A percentile compares a stretch with the other conserved stretches of the same genome.
Conservation (phyloP, 352 stramenopile genomes). For the Stramenopiles sp. region DNA sequence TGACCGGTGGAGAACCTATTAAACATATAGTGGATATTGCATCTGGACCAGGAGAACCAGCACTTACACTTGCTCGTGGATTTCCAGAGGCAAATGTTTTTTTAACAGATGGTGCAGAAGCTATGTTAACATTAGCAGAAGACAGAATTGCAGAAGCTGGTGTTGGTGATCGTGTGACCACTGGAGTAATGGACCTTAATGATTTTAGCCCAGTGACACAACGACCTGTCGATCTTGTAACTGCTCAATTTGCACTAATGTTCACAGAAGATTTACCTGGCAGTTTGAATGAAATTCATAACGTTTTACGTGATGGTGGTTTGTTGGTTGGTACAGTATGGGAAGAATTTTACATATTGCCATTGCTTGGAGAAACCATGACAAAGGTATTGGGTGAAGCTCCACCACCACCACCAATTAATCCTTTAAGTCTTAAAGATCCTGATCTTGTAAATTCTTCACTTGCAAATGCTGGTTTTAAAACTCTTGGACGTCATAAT, state of each 20-base stretch:
- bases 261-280: slow-evolving; percentile 10
- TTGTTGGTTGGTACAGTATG: slow-evolving; percentile 15
- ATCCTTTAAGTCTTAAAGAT: slow-evolving; percentile 7
- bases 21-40: slow-evolving; percentile 15
- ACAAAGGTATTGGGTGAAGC: slow-evolving; percentile 5
- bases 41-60: slow-evolving; percentile 17
- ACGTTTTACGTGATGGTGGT: slow-evolving; percentile 18
- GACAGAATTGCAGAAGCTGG: slow-evolving; percentile 2
- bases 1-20: slow-evolving; percentile 5
- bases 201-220: slow-evolving; percentile 4
- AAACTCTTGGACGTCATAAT: slow-evolving; percentile 6
- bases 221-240: slow-evolving; percentile 18
- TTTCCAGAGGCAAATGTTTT: slow-evolving; percentile 18
- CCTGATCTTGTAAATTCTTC: slow-evolving; percentile 2
- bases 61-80: slow-evolving; percentile 13
- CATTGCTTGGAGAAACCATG: slow-evolving; percentile 1
- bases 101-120: slow-evolving; percentile 15
- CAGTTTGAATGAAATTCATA: slow-evolving; percentile 16
- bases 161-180: slow-evolving; percentile 2
- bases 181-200: slow-evolving; percentile 6
- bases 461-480: slow-evolving; percentile 2
- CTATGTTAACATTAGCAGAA: slow-evolving; percentile 15
- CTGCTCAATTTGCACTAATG: slow-evolving; percentile 15
- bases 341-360: slow-evolving; percentile 17
- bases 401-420: slow-evolving; percentile 5